Percentiles rank a stretch among this genome's conserved stretches.
phyloP scores from a whole-genome alignment of 177 flowering plant genomes.

The Vitis hybrid region DNA sequence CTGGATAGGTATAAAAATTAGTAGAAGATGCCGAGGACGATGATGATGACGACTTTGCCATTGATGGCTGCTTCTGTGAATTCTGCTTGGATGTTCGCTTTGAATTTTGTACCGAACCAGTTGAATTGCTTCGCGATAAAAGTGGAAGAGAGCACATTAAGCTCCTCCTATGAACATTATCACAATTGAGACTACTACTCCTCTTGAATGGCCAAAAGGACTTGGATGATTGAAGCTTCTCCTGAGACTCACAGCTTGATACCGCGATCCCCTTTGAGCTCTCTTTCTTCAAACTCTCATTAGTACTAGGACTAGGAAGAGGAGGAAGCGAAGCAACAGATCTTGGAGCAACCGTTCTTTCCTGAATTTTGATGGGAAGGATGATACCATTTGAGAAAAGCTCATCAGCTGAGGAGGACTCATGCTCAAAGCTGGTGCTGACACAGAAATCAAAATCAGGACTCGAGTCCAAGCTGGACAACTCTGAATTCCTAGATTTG shows the following conservation, averaged over 20 bases:
- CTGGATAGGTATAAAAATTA: slow-evolving; percentile 6
- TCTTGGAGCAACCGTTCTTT: slow-evolving; percentile 2
- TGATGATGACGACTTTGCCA: slow-evolving; percentile 13
- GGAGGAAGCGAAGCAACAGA: slow-evolving; percentile 20
- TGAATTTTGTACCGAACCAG: slow-evolving; percentile 32
- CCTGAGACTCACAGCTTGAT: slow-evolving; percentile 5
- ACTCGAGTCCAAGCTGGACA: slow-evolving; percentile 16
- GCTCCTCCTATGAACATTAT: slow-evolving; percentile 20
- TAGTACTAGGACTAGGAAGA: slow-evolving; percentile 15
- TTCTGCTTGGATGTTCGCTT: slow-evolving; percentile 19
- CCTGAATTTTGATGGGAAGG: slow-evolving; percentile 27
- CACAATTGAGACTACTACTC: slow-evolving; percentile 37
- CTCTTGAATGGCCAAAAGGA: slow-evolving; percentile 46
- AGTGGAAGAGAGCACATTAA: slow-evolving; percentile 30
- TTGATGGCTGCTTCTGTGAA: slow-evolving; percentile 14
- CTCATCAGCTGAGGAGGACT: slow-evolving; percentile 47
- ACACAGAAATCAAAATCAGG: slow-evolving; percentile 42
- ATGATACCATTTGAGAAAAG: slow-evolving; percentile 47
- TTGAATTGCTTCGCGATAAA: slow-evolving; percentile 44
- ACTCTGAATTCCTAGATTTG: slow-evolving; percentile 6
- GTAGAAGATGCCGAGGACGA: slow-evolving; percentile 10
- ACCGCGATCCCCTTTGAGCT: background rate
- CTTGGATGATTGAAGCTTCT: slow-evolving; percentile 18
- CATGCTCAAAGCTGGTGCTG: slow-evolving; percentile 15
- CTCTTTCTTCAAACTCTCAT: slow-evolving; percentile 12